Evolutionary conservation across 306 rosid species (phyloP).

Genomic region (Calophaca sinica): DNA sequence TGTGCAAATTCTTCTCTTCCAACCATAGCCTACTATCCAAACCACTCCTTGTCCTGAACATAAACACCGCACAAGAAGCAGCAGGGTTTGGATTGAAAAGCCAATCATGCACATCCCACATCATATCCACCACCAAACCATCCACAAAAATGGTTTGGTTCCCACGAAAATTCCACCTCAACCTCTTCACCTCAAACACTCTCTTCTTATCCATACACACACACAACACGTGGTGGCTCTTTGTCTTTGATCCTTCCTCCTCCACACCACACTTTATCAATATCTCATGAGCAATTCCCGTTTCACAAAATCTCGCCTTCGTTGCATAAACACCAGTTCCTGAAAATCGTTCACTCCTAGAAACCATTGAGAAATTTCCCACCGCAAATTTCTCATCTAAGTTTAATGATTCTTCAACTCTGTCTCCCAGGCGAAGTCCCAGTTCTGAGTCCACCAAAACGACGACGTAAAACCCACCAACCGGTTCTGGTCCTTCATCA

Average conservation of each 20-base stretch:
- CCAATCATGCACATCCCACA: constrained; percentile 99
- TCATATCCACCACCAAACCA: constrained; percentile 85
- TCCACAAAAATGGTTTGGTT: constrained; percentile 84
- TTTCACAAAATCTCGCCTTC: constrained; percentile 64
- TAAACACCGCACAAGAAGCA: constrained; percentile 57
- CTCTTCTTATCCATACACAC: constrained; percentile 70
- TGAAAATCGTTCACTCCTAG: constrained; percentile 63
- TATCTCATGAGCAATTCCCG: constrained; percentile 67
- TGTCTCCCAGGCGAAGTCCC: constrained; percentile 66
- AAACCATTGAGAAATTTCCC: constrained; percentile 56
- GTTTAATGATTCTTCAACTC: constrained; percentile 40
- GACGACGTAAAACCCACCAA: constrained; percentile 57
- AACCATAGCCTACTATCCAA: constrained; percentile 84
- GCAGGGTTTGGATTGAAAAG: constrained; percentile 53
- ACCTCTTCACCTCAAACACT: constrained; percentile 71
- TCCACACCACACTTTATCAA: constrained; percentile 63
- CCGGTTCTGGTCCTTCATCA: constrained; percentile 72
- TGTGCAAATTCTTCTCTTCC: constrained; percentile 69
- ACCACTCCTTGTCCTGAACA: constrained; percentile 91
- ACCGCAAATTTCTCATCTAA: constrained; percentile 12
- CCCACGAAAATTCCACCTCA: constrained; percentile 95
- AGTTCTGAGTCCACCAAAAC: constrained; percentile 66
- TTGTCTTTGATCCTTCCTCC: constrained; percentile 44
- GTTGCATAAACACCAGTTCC: constrained; percentile 62
- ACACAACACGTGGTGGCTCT: constrained; percentile 43